Evolutionary conservation across 2,329 filamentous ascomycete species (phyloP), one percentile per base, ranked within the genome.

Genomic region (Venturia asperata): DNA sequence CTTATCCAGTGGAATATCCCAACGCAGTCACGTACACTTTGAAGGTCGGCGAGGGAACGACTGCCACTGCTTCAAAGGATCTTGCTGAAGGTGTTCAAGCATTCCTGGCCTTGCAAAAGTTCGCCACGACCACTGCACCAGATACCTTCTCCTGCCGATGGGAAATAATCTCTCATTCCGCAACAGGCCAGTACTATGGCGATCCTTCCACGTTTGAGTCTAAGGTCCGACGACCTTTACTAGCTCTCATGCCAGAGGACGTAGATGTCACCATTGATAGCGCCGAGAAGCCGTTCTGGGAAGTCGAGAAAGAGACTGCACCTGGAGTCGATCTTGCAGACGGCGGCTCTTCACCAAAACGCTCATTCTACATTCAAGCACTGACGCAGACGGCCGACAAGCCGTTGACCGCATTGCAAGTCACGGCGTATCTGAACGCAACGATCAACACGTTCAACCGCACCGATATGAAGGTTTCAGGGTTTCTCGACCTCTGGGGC

Each of bases 401-500:
- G 30, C 52, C 52, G 6, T 37, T 58, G 27, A 58, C 52, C 3
- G 52, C 27, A 58, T 3, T 13, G 1, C 52, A 58, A 37, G 6
- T 58, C 52, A 58, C 52, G 27, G 1, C 52, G 5, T 21, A n/a
- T 17, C 19, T 58, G 6, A 37, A 34, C 17, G 52, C 52, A 19
- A 58, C 30, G 11, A 37, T 66, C 67, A 34, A 34, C 15, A 58
- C 30, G 37, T 37, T 37, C 15, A 39, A 58, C 30, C 27, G 52
- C 5, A 58, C 30, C 30, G 52, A 58, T 11, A 10, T 58, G 13
- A 37, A 9, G 13, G 7, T 2, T 0, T 37, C 52, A 13, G 68
- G 69, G 24, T 69, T 69, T 52, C 42, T 70, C 19, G 69, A 70
- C 39, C 65, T 70, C 0, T 70, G 69, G 69, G 69, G 69, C 24